Evolutionary conservation across 495 filamentous ascomycete genomes (phyloP).

Genomic region (Neurospora discreta): DNA sequence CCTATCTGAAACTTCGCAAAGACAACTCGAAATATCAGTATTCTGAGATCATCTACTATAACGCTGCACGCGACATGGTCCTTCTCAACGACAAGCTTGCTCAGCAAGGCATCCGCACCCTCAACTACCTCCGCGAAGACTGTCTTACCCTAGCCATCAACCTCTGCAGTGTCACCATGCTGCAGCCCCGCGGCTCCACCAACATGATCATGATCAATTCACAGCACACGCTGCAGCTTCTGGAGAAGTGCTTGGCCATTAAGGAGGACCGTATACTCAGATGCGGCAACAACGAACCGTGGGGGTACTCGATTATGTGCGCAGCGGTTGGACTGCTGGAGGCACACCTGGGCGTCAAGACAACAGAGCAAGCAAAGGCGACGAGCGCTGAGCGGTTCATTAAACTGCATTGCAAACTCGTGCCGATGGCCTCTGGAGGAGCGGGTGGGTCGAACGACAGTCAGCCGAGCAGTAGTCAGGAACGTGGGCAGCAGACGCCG

Average conservation of each 20-base stretch:
- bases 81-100: constrained; percentile 29
- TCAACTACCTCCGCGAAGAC: constrained; percentile 31
- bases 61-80: constrained; percentile 35
- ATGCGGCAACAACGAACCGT: constrained; percentile 36
- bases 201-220: constrained; percentile 35
- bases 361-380: constrained; percentile 28
- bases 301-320: constrained; percentile 35
- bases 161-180: constrained; percentile 36
- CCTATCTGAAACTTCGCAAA: constrained; percentile 30
- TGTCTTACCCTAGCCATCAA: constrained; percentile 30
- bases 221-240: constrained; percentile 30
- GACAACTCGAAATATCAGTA: constrained; percentile 32
- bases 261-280: constrained; percentile 35
- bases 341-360: constrained; percentile 28
- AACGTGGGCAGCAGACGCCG: neutral
- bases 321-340: constrained; percentile 31
- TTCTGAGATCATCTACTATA: constrained; percentile 37
- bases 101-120: constrained; percentile 29
- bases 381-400: constrained; percentile 29
- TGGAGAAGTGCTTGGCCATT: constrained; percentile 32
- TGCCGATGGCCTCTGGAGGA: constrained; percentile 29
- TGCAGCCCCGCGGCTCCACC: constrained; percentile 33
- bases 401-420: constrained; percentile 28
- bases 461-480: constrained; percentile 7
- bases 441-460: constrained; percentile 6